Base-by-base conservation (phyloP, 441 rosid genomes). In the Populus hybrid region DNA sequence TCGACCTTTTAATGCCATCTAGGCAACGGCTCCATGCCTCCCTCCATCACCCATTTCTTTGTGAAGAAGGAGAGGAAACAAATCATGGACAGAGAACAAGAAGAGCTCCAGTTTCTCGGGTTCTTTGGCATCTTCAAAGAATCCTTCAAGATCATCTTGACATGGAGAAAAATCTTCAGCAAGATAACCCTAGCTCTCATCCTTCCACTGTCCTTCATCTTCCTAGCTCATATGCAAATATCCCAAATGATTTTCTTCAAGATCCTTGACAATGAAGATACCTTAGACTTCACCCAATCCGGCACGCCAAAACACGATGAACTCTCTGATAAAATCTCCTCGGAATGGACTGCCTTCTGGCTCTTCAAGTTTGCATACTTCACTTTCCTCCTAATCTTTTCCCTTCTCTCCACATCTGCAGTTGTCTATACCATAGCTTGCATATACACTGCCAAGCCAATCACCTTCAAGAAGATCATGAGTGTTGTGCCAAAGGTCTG, bases 41-140 rank as follows among this genome's bases (percentile, higher is more conserved):
- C 32, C 20, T 24, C 69, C 50, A 30, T 20, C 67, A 11, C 59
- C 65, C 59, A 24, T 40, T 42, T 35, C 35, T 61, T 8, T 30
- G 23, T 21, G 10, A 67, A 32, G 28, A 64, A 35, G 7, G 12
- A 65, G 12, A 46, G 6, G 57, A 1, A 46, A 14, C 9, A 20
- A n/a, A 63, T 12, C 79, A 89, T 88, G 90, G 88, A 89, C 26
- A 75, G 75, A 36, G 87, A 86, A 32, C 90, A 85, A 81, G 87
- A 84, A 74, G 88, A 87, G 82, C 75, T 87, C 81, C 90, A 87
- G 73, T 86, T 80, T 61, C 81, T 87, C 0, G 88, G 90, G 24
- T 26, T 88, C 67, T 79, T 78, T 12, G 88, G 85, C 65, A 85
- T 88, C 78, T 83, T 57, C 82, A 75, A 2, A 8, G 89, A 89